Base-by-base conservation (phyloP, 106 monocot genomes). In the Allium cepa region DNA sequence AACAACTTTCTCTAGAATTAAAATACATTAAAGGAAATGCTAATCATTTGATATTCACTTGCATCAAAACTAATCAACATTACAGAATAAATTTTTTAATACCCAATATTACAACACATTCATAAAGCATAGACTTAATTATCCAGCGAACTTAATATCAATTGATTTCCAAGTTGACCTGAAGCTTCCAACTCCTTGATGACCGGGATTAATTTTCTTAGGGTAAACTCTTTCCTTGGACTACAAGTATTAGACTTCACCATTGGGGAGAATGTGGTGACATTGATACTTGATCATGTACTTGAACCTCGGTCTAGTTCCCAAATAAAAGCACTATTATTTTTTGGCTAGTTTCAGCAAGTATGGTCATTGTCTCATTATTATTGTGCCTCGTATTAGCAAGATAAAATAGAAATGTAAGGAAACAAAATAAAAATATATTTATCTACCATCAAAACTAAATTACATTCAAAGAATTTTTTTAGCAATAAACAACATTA, bases 281-380 rank as follows among this genome's bases (percentile, higher is more conserved):
- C 91, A 91, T 81, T 90, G 91, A 79, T 91, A 95, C 46, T 81
- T 91, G 73, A 95, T 95, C 91, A 91, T 95, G 85, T 95, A 95
- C 83, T 95, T 95, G 68, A 85, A 83, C 52, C 95, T 75, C 49
- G 91, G 78, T 72, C 88, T 64, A 1, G 91, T 91, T 18, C 95
- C 95, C 17, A 95, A 75, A 5, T 91, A 91, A 52, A 96, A 73
- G 72, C 95, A 96, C 88, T 96, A 91, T 72, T 96, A 91, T 77
- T 96, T 96, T 56, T 86, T 68, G 7, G 95, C 88, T 46, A 96
- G 86, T 81, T 96, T 96, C 73, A 96, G 82, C 71, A 96, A 68
- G 81, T 96, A 91, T 0, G 95, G 91, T 1, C 95, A 91, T 53
- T 91, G 77, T 16, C 95, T 73, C 95, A 96, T 96, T 69, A 88